A percentile compares a stretch with the other conserved stretches of the same genome.
phyloP scores from a whole-genome alignment of 306 rosid species.

The Pterocarpus santalinus region DNA sequence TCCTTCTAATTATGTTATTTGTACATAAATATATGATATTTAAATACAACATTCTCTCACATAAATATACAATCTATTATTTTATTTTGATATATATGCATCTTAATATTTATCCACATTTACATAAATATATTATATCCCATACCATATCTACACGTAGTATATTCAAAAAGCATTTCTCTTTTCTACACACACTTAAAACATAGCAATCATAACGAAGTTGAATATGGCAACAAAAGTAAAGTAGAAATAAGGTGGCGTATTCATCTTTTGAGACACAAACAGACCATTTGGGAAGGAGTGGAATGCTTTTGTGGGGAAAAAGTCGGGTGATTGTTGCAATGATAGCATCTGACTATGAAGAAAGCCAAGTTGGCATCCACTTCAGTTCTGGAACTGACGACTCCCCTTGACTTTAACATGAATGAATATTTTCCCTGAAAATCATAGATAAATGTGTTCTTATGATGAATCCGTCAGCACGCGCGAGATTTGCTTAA shows the following conservation, averaged over 20 bases:
- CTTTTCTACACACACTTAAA: too few species aligned
- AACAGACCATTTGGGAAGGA: background rate
- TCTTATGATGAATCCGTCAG: conserved; percentile 17
- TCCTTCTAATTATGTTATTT: too few species aligned
- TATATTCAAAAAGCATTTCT: too few species aligned
- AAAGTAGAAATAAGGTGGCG: conserved; percentile 6
- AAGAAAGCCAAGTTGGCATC: conserved; percentile 28
- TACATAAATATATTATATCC: too few species aligned
- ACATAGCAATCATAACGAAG: background rate
- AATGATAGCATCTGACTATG: background rate
- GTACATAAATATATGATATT: too few species aligned
- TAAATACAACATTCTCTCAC: too few species aligned
- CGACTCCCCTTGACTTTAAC: conserved; percentile 14
- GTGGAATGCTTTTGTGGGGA: background rate
- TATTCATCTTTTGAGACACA: conserved; percentile 10
- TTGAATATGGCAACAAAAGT: conserved; percentile 8
- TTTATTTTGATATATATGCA: too few species aligned
- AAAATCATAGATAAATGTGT: background rate
- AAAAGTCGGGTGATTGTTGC: background rate
- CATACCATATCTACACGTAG: too few species aligned
- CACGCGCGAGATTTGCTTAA: conserved; percentile 10
- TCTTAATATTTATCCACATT: too few species aligned
- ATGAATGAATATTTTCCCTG: background rate
- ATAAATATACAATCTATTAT: too few species aligned
- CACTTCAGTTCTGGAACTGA: conserved; percentile 4